Evolutionary conservation across 768 basidiomycete genomes (phyloP), one percentile per base, ranked within the genome.

Genomic region (Lentinula aciculospora): DNA sequence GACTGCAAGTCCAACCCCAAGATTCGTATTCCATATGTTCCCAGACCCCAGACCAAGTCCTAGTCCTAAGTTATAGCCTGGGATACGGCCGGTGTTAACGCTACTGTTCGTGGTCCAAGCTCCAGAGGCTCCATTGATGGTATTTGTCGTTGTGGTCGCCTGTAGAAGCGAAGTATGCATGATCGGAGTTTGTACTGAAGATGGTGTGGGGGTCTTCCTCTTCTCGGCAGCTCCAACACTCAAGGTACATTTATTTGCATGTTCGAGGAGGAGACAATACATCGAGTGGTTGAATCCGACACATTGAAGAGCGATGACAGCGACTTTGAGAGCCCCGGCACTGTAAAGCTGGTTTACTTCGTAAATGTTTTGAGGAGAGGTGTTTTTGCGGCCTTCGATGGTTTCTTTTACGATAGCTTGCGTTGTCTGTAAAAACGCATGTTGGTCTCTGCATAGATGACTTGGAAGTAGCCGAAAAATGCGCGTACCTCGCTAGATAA

Each of bases 351-450:
- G 89, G 1, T 76, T 72, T 0, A 81, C 83, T 67, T 92, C 89
- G 71, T 90, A 90, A 27, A 83, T 69, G 63, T 86, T 89, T 67
- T 89, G 88, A 17, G 89, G 88, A 1, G 88, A 88, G 19, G 81
- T 81, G 66, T 88, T 89, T 69, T 88, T 90, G 46, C 89, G 81
- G 5, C 76, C 82, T 1, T 79, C 69, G 34, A 91, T 73, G 0
- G 89, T 92, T 58, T 90, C 89, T 69, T 81, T 89, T 61, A 91
- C 74, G 53, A 92, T 74, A 0, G 81, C 76, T 56, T 85, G 81
- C 2, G 77, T 79, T 1, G 87, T 82, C 89, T 92, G 65, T 42
- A 62, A 51, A 19, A 3, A 9, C 2, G 21, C 23, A 47, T 23
- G 50, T 36, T 25, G 36, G 25, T 31, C n/a, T 45, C 53, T 21